Evolutionary conservation across 2,329 filamentous ascomycete species (phyloP).

Genomic region (Fusarium sp.): DNA sequence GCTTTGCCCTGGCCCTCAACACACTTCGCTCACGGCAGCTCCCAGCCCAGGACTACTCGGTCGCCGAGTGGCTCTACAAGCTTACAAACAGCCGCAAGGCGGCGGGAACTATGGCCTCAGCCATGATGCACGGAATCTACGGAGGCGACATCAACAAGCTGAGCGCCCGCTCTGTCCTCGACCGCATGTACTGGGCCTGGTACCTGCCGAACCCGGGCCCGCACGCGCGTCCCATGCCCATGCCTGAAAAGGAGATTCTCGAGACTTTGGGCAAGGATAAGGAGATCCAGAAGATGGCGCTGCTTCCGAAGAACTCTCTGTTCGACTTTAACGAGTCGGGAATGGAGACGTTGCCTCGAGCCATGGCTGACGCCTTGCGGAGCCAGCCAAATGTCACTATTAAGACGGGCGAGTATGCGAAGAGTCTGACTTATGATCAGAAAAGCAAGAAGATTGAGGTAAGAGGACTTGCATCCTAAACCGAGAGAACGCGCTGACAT

Average conservation of each 20-base stretch:
- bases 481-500: conserved; percentile 4
- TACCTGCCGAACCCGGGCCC: conserved; percentile 43
- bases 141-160: conserved; percentile 86
- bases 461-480: conserved; percentile 24
- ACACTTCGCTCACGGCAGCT: conserved; percentile 30
- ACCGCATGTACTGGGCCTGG: conserved; percentile 45
- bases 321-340: conserved; percentile 59
- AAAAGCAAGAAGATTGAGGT: conserved; percentile 54
- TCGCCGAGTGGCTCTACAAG: conserved; percentile 49
- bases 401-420: conserved; percentile 58
- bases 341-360: conserved; percentile 66
- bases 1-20: conserved; percentile 41
- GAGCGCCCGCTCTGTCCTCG: conserved; percentile 69
- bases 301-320: conserved; percentile 45
- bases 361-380: conserved; percentile 60
- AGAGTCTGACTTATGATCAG: conserved; percentile 53
- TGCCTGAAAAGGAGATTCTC: conserved; percentile 45
- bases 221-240: conserved; percentile 54
- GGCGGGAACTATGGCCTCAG: conserved; percentile 77
- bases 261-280: conserved; percentile 42
- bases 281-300: conserved; percentile 46
- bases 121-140: conserved; percentile 85
- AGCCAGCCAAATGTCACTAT: conserved; percentile 67
- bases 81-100: conserved; percentile 49
- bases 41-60: conserved; percentile 46